Evolutionary conservation across 257 asterid genomes (phyloP).

Genomic region (Paulownia fortunei): DNA sequence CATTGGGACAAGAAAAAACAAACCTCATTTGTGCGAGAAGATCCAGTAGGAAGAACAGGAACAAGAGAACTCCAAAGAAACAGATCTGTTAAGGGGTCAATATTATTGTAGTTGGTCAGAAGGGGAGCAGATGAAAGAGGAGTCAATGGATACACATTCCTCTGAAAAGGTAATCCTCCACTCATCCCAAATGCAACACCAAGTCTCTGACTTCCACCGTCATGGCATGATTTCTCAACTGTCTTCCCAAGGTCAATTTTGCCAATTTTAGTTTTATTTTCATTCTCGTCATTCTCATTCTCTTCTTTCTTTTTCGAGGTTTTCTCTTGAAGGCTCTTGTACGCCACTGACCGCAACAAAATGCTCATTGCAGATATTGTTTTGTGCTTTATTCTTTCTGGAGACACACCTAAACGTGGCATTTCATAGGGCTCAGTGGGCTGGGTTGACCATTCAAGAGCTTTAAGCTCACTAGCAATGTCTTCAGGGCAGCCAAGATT

Average conservation of each 20-base stretch:
- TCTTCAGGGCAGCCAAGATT: slow-evolving; percentile 65
- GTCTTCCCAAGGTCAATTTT: slow-evolving; percentile 65
- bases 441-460: slow-evolving; percentile 58
- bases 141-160: slow-evolving; percentile 61
- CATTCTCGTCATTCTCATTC: slow-evolving; percentile 75
- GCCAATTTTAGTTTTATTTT: slow-evolving; percentile 59
- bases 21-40: slow-evolving; percentile 80
- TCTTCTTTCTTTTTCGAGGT: slow-evolving; percentile 66
- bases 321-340: slow-evolving; percentile 79
- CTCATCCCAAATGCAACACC: slow-evolving; percentile 62
- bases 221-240: slow-evolving; percentile 64
- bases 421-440: slow-evolving; percentile 94
- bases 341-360: slow-evolving; percentile 79
- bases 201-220: slow-evolving; percentile 56
- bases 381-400: slow-evolving; percentile 64
- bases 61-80: slow-evolving; percentile 81
- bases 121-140: slow-evolving; percentile 87
- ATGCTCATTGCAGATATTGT: slow-evolving; percentile 77
- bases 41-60: slow-evolving; percentile 73
- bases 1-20: slow-evolving; percentile 20
- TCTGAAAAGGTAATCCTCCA: slow-evolving; percentile 70
- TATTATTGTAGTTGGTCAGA: slow-evolving; percentile 65
- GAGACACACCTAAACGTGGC: slow-evolving; percentile 79
- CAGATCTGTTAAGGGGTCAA: slow-evolving; percentile 83
- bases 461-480: slow-evolving; percentile 68